A percentile compares a stretch with the other conserved stretches of the same genome.
Conservation (phyloP, 2,329 filamentous ascomycete genomes). For the Cercospora sesami region DNA sequence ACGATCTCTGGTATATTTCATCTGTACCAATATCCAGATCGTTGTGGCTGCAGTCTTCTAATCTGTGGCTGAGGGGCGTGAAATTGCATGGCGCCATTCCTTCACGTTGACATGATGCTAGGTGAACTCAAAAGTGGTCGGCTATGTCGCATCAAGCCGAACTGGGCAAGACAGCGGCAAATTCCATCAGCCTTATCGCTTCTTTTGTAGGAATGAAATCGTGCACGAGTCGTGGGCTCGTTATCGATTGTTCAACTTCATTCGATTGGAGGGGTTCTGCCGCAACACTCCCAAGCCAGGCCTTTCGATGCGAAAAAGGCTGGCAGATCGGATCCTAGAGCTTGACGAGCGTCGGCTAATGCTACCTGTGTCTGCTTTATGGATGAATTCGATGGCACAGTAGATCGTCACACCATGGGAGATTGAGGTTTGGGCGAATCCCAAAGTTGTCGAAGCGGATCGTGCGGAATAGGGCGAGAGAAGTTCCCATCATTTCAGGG, state of each 20-base stretch:
- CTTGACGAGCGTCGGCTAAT: not conserved
- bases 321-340: not conserved
- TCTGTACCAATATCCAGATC: not conserved
- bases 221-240: not conserved
- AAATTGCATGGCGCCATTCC: not conserved
- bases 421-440: no score
- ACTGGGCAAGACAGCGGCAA: not conserved
- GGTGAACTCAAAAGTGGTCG: not conserved
- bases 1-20: no score
- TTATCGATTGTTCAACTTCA: not conserved
- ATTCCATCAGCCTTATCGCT: not conserved
- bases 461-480: no score
- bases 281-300: no score
- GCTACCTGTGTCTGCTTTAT: not conserved
- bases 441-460: no score
- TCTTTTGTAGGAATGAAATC: not conserved
- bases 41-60: not conserved
- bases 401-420: no score
- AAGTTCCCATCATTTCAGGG: no score
- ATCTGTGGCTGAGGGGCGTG: not conserved
- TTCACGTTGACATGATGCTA: not conserved
- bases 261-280: not conserved
- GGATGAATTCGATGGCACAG: no score
- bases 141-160: not conserved
- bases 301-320: not conserved